Percentiles rank a stretch among this genome's conserved stretches.
These are phyloP conservation scores for Sugiyamaella japonica DNA, from an alignment of 1,139 yeast genomes.

Conservation along the genomic window DNA sequence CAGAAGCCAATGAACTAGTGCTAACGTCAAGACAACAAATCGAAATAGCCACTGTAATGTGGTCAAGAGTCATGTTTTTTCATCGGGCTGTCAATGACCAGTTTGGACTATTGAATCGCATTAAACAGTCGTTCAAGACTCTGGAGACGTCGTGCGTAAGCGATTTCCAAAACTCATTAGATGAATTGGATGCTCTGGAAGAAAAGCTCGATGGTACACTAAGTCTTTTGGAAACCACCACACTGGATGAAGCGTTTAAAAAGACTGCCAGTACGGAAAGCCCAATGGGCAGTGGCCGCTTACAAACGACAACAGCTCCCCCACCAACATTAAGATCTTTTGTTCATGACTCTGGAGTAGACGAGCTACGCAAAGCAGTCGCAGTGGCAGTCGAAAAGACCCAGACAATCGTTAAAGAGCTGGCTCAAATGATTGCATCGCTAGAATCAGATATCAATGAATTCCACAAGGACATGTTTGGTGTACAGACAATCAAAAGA, in stretches of 20 bases:
- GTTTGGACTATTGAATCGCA: slow-evolving; percentile 29
- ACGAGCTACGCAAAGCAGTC: slow-evolving; percentile 37
- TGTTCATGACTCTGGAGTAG: slow-evolving; percentile 46
- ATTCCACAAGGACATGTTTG: slow-evolving; percentile 27
- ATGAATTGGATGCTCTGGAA: slow-evolving; percentile 32
- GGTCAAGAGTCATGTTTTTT: slow-evolving; percentile 40
- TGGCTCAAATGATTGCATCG: slow-evolving; percentile 37
- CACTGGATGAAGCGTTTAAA: slow-evolving; percentile 36
- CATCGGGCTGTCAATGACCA: slow-evolving; percentile 38
- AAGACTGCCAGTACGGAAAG: background rate
- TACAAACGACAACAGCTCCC: background rate
- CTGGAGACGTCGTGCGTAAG: slow-evolving; percentile 20
- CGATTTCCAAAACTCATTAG: slow-evolving; percentile 30
- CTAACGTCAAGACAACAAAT: slow-evolving; percentile 33
- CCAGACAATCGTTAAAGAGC: slow-evolving; percentile 34
- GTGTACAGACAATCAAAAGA: slow-evolving; percentile 22
- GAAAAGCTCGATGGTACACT: slow-evolving; percentile 40
- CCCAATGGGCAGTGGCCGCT: background rate
- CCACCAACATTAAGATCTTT: slow-evolving; percentile 44
- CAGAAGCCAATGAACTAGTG: slow-evolving; percentile 39
- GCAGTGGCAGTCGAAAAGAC: slow-evolving; percentile 26
- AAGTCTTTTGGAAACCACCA: slow-evolving; percentile 37
- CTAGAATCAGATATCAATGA: slow-evolving; percentile 43
- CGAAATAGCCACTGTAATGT: slow-evolving; percentile 39
- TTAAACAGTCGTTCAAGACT: slow-evolving; percentile 25